phyloP scores from a whole-genome alignment of 108 stramenopile species.

The Cyclotella atomus region DNA sequence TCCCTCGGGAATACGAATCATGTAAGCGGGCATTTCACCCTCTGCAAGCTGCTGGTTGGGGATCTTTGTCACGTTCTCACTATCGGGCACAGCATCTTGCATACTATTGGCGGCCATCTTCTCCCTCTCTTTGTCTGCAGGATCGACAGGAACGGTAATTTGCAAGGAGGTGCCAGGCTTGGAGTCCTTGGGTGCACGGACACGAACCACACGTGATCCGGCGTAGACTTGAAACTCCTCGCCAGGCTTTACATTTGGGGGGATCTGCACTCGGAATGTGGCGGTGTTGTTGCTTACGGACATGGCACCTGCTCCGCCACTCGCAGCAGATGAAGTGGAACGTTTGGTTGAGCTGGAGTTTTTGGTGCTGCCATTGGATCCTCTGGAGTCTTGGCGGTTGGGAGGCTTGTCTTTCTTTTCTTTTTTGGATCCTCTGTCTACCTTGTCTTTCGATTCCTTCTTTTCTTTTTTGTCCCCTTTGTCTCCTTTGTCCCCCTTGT shows the following conservation, averaged over 20 bases:
- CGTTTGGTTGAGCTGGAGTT: neutral
- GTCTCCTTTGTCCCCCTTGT: neutral
- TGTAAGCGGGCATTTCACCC: conserved; percentile 71
- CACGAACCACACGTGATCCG: conserved; percentile 66
- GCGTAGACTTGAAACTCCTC: conserved; percentile 89
- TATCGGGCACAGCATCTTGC: conserved; percentile 53
- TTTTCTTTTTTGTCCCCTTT: neutral
- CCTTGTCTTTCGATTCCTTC: neutral
- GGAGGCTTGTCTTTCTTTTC: neutral
- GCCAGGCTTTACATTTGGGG: conserved; percentile 70
- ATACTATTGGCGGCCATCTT: neutral
- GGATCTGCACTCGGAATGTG: conserved; percentile 74
- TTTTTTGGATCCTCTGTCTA: neutral
- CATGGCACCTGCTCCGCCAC: conserved; percentile 31
- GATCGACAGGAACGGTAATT: conserved; percentile 69
- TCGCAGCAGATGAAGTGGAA: neutral
- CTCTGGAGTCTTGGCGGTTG: conserved; percentile 10
- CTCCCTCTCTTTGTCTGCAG: conserved; percentile 1
- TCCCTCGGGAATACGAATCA: conserved; percentile 77
- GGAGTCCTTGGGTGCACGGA: conserved; percentile 68
- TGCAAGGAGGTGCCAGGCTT: conserved; percentile 74
- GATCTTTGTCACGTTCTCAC: conserved; percentile 64
- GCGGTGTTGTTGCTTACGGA: conserved; percentile 28
- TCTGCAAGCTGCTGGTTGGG: conserved; percentile 38
- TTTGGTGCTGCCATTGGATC: neutral